A percentile compares a stretch with the other conserved stretches of the same genome.
Conservation (phyloP, 257 asterid genomes). For the Ophiorrhiza pumila region DNA sequence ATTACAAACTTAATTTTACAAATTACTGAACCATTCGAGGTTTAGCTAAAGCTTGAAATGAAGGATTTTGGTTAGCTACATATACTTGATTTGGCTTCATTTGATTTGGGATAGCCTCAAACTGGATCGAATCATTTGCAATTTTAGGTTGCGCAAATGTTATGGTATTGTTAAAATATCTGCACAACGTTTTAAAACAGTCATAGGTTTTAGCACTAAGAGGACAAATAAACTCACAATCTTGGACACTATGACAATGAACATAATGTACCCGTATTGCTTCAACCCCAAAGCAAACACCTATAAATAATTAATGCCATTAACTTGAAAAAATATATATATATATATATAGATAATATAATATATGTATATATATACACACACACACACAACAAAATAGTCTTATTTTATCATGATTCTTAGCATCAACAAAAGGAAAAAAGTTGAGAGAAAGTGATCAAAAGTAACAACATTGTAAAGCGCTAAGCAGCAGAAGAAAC, state of each 20-base stretch:
- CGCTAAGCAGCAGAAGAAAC: not conserved
- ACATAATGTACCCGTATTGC: not conserved
- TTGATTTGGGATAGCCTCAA: no score
- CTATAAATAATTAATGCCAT: not conserved
- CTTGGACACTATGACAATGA: not conserved
- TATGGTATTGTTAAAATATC: not conserved
- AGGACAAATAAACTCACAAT: not conserved
- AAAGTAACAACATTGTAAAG: not conserved
- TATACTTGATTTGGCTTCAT: not conserved
- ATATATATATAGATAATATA: no score
- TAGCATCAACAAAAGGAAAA: not conserved
- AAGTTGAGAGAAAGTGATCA: not conserved
- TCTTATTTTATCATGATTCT: no score
- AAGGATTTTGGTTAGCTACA: not conserved
- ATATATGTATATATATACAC: no score
- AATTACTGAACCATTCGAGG: no score
- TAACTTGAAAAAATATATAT: no score
- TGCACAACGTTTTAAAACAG: not conserved
- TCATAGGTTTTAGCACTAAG: not conserved
- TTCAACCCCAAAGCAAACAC: not conserved
- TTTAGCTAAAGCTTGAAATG: no score
- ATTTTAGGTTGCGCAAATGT: not conserved
- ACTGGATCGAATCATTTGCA: not conserved
- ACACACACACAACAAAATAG: no score
- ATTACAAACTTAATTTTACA: no score